Evolutionary conservation across 768 basidiomycete species (phyloP).

Genomic region (Lyophyllum semitale): DNA sequence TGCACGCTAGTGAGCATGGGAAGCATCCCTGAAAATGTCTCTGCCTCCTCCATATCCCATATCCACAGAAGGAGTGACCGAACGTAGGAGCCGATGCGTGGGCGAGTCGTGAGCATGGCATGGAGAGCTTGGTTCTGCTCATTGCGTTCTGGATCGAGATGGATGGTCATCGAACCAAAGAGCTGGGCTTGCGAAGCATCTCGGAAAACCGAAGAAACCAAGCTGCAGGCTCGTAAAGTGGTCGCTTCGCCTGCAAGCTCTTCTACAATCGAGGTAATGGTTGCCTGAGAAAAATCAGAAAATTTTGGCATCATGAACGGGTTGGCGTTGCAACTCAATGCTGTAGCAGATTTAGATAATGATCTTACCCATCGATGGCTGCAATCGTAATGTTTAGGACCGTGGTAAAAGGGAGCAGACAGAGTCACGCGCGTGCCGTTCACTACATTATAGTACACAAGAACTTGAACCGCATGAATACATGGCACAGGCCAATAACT

Average conservation of each 20-base stretch:
- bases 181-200: not conserved
- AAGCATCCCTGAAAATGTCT: not conserved
- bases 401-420: too few relatives aligned
- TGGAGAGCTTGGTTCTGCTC: not conserved
- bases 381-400: too few relatives aligned
- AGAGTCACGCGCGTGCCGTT: too few relatives aligned
- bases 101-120: not conserved
- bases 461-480: too few relatives aligned
- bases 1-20: not conserved
- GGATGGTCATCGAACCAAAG: not conserved
- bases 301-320: not conserved
- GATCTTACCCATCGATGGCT: too few relatives aligned
- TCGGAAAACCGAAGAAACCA: not conserved
- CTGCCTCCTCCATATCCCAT: not conserved
- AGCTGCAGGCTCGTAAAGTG: not conserved
- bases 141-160: not conserved
- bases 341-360: too few relatives aligned
- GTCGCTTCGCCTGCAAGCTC: not conserved
- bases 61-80: not conserved
- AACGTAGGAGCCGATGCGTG: not conserved
- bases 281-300: not conserved
- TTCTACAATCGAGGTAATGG: not conserved
- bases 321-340: too few relatives aligned
- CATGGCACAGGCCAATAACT: not conserved
- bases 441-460: too few relatives aligned